These are phyloP conservation scores for Daldinia decipiens DNA, from an alignment of 495 filamentous ascomycete genomes.

Conservation along the genomic window DNA sequence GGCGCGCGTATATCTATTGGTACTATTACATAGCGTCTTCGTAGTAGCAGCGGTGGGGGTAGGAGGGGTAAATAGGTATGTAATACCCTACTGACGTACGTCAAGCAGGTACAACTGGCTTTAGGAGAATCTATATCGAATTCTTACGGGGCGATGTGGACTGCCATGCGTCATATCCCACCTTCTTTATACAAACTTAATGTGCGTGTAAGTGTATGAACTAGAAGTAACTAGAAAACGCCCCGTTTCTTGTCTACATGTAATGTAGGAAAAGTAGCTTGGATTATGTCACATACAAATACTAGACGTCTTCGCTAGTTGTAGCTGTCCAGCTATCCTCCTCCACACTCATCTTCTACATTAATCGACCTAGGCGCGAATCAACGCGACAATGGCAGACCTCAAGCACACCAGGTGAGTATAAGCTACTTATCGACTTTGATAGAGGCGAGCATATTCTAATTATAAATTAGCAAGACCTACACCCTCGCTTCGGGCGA, in stretches of 20 bases:
- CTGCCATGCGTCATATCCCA: constrained; percentile 33
- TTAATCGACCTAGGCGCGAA: neutral
- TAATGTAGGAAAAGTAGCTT: no score
- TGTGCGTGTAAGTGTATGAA: neutral
- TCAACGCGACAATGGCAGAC: constrained; percentile 47
- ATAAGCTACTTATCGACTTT: no score
- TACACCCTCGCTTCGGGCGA: constrained; percentile 82
- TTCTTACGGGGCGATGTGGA: constrained; percentile 4
- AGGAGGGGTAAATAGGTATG: constrained; percentile 1
- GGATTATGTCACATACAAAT: constrained; percentile 23
- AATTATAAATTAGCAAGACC: constrained; percentile 58
- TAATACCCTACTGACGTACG: neutral
- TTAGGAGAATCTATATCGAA: neutral
- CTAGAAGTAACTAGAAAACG: constrained; percentile 35
- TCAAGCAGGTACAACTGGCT: neutral
- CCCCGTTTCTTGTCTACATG: neutral
- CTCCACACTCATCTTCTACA: neutral
- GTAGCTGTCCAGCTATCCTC: neutral
- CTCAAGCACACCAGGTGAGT: constrained; percentile 52
- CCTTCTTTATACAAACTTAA: neutral
- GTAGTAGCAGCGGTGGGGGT: neutral
- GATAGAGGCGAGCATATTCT: no score
- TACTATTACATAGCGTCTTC: neutral
- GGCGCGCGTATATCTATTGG: constrained; percentile 21
- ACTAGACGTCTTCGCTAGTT: constrained; percentile 9